Evolutionary conservation across 225 moss, liverwort and hornwort species (phyloP).

Genomic region (Asterella californica): DNA sequence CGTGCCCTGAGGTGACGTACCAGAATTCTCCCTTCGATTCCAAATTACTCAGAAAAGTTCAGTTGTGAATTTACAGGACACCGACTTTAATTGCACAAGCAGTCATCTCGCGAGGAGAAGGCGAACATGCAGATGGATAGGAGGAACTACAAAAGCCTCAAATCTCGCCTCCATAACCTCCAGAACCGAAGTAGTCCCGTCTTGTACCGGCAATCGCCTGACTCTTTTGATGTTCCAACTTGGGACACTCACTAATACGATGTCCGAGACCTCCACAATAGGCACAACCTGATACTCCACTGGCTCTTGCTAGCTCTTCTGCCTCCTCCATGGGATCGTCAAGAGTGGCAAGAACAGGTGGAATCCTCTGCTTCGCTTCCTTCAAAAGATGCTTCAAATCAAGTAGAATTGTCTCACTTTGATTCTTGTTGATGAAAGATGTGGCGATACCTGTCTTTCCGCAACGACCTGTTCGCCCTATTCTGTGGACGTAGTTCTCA

Average conservation of each 20-base stretch:
- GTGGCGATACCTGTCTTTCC: slow-evolving; percentile 55
- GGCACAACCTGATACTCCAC: slow-evolving; percentile 51
- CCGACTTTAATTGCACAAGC: neutral
- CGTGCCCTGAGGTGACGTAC: neutral
- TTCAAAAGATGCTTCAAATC: slow-evolving; percentile 52
- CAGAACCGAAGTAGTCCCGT: slow-evolving; percentile 53
- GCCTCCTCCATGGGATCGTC: slow-evolving; percentile 55
- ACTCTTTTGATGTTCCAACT: slow-evolving; percentile 54
- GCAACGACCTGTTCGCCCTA: slow-evolving; percentile 51
- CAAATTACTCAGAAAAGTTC: neutral
- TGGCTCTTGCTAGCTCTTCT: slow-evolving; percentile 43
- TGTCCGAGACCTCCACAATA: slow-evolving; percentile 55
- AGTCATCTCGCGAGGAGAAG: too few relatives aligned
- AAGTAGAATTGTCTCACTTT: slow-evolving; percentile 48
- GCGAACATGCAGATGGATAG: neutral
- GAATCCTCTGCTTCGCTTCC: slow-evolving; percentile 55
- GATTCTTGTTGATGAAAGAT: slow-evolving; percentile 56
- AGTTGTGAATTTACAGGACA: neutral
- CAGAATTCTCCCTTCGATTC: neutral
- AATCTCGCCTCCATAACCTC: slow-evolving; percentile 55
- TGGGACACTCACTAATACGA: slow-evolving; percentile 52
- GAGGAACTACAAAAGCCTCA: neutral
- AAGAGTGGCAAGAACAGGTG: slow-evolving; percentile 47
- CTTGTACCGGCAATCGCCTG: slow-evolving; percentile 52
- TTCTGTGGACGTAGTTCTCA: slow-evolving; percentile 53